Evolutionary conservation across 768 basidiomycete genomes (phyloP).

Genomic region (Rhizopogon vinicolor): DNA sequence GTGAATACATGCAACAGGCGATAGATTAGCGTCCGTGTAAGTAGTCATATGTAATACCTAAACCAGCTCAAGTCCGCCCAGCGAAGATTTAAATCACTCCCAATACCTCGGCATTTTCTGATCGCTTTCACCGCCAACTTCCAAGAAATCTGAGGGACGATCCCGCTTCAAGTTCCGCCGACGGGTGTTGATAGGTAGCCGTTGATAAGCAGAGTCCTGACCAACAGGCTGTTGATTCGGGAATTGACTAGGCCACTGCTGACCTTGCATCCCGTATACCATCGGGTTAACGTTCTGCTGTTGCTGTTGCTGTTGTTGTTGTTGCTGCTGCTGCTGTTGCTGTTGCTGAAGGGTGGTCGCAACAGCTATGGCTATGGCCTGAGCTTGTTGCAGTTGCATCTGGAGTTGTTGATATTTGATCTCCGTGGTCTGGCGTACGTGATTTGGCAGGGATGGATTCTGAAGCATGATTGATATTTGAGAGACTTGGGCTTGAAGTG

Average conservation of each 20-base stretch:
- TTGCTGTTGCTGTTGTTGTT: conserved; percentile 31
- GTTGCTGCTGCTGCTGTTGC: conserved; percentile 37
- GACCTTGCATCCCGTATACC: conserved; percentile 40
- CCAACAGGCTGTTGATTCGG: conserved; percentile 60
- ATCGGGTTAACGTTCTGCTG: conserved; percentile 24
- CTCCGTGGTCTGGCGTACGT: conserved; percentile 75
- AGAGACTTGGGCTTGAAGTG: conserved; percentile 80
- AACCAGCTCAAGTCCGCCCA: background rate
- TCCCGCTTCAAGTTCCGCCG: conserved; percentile 76
- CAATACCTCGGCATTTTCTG: conserved; percentile 70
- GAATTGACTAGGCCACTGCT: conserved; percentile 49
- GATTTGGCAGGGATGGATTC: conserved; percentile 66
- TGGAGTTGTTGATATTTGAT: conserved; percentile 80
- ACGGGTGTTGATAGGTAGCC: conserved; percentile 77
- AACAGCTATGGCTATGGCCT: conserved; percentile 61
- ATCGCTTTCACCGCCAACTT: conserved; percentile 61
- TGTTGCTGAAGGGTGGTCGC: conserved; percentile 54
- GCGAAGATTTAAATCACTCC: conserved; percentile 43
- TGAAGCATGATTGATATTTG: conserved; percentile 78
- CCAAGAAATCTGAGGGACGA: conserved; percentile 79
- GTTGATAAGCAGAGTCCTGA: conserved; percentile 84
- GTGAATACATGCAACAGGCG: conserved; percentile 12
- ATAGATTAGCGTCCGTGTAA: background rate
- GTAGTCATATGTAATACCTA: background rate
- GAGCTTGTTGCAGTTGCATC: conserved; percentile 75